phyloP scores from a whole-genome alignment of 345 rosid genomes.

The Hibiscus trionum region DNA sequence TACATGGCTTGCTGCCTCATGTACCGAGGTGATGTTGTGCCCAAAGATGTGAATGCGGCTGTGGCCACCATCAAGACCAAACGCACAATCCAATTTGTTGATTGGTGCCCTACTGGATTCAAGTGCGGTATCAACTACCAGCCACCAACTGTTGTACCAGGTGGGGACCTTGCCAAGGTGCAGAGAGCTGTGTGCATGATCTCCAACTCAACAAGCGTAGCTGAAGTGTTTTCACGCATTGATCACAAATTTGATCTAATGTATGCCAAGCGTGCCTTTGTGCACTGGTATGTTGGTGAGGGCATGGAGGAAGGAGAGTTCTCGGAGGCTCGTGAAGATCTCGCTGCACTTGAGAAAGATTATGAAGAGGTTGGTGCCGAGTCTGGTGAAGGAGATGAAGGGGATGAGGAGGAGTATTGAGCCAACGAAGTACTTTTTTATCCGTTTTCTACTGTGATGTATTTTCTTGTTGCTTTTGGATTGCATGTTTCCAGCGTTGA shows the following conservation, averaged over 20 bases:
- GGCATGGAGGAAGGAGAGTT: slow-evolving; percentile 70
- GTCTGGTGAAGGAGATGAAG: slow-evolving; percentile 44
- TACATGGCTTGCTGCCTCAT: slow-evolving; percentile 63
- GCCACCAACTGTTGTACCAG: slow-evolving; percentile 59
- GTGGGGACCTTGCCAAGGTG: slow-evolving; percentile 59
- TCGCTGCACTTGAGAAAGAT: slow-evolving; percentile 46
- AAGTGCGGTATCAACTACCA: slow-evolving; percentile 56
- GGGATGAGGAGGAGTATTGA: slow-evolving; percentile 43
- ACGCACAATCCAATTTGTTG: slow-evolving; percentile 50
- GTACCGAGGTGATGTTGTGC: slow-evolving; percentile 55
- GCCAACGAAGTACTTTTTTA: no score
- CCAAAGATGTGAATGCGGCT: slow-evolving; percentile 51
- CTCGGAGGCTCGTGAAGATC: slow-evolving; percentile 54
- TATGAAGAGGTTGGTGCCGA: slow-evolving; percentile 56
- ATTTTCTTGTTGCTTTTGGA: not conserved
- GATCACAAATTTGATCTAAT: slow-evolving; percentile 56
- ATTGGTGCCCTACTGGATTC: slow-evolving; percentile 58
- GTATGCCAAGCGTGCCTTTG: slow-evolving; percentile 53
- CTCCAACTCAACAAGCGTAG: slow-evolving; percentile 53
- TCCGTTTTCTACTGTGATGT: no score
- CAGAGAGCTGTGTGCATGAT: slow-evolving; percentile 61
- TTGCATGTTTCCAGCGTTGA: not conserved
- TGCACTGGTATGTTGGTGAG: slow-evolving; percentile 64
- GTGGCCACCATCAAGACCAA: slow-evolving; percentile 56
- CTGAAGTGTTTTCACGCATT: slow-evolving; percentile 48